Percentiles rank a stretch among this genome's conserved stretches.
phyloP scores from a whole-genome alignment of 768 basidiomycete genomes.

The Hygrocybe coccinea region DNA sequence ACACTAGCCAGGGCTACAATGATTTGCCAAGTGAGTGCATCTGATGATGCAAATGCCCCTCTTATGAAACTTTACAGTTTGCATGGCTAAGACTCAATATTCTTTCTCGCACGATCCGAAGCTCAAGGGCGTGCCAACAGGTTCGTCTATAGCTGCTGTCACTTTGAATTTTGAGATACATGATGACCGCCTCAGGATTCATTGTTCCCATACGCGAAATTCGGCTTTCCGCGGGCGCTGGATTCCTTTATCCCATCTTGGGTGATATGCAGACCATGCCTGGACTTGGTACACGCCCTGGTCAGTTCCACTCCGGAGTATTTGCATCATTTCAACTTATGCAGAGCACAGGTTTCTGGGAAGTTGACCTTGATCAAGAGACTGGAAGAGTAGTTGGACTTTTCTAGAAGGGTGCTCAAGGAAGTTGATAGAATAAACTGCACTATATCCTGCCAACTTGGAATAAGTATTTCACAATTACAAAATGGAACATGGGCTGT shows the following conservation, averaged over 20 bases:
- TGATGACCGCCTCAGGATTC: conserved; percentile 54
- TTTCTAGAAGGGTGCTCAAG: conserved; percentile 46
- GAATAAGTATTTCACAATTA: background rate
- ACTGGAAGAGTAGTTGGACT: conserved; percentile 81
- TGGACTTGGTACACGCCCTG: conserved; percentile 87
- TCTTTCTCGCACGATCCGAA: conserved; percentile 94
- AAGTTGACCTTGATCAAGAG: conserved; percentile 75
- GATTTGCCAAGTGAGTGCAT: conserved; percentile 64
- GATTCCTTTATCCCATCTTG: conserved; percentile 92
- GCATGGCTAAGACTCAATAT: conserved; percentile 97
- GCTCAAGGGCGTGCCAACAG: conserved; percentile 83
- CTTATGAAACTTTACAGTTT: conserved; percentile 48
- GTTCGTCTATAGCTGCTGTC: conserved; percentile 29
- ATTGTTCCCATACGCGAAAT: conserved; percentile 88
- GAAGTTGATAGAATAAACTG: background rate
- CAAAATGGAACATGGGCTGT: too few species aligned
- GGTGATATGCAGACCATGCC: conserved; percentile 99
- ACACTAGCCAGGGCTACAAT: conserved; percentile 84
- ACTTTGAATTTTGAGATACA: background rate
- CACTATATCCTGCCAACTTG: background rate
- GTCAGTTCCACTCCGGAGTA: conserved; percentile 32
- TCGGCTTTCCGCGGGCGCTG: conserved; percentile 85
- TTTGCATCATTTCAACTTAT: conserved; percentile 11
- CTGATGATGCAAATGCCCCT: background rate
- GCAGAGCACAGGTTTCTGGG: conserved; percentile 70